A percentile compares a stretch with the other conserved stretches of the same genome.
These are phyloP conservation scores for Colletotrichum melonis DNA, from an alignment of 2,329 filamentous ascomycete genomes.

Conservation along the genomic window DNA sequence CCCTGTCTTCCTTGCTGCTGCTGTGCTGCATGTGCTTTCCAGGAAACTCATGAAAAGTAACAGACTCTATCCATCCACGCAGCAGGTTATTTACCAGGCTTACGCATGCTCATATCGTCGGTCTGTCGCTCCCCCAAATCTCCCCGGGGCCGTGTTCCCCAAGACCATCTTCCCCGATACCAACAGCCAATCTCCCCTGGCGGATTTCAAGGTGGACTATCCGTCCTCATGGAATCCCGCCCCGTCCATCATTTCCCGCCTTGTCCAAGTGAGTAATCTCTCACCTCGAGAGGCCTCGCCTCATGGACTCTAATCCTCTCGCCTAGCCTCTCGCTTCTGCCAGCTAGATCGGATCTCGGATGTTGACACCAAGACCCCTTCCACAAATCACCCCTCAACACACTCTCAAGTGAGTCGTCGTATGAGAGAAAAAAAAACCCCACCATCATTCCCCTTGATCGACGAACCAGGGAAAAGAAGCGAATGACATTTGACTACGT, in stretches of 20 bases:
- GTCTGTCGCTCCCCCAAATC: neutral
- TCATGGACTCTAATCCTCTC: neutral
- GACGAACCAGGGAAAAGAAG: neutral
- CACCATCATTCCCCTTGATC: neutral
- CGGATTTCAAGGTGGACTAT: neutral
- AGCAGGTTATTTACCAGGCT: too few species aligned
- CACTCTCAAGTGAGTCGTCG: neutral
- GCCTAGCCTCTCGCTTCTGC: neutral
- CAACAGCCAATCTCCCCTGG: neutral
- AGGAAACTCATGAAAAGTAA: neutral
- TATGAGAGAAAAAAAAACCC: neutral
- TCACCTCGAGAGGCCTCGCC: neutral
- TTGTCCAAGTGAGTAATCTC: conserved; percentile 4
- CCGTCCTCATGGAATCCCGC: neutral
- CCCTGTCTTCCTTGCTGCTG: conserved; percentile 7
- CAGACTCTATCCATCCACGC: neutral
- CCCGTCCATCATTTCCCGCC: conserved; percentile 7
- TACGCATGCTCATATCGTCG: neutral
- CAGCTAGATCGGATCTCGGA: conserved; percentile 20
- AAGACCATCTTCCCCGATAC: too few species aligned
- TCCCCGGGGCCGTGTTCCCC: neutral
- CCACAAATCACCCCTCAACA: neutral
- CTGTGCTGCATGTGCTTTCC: neutral
- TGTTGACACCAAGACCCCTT: neutral
- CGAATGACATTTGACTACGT: neutral